Base-by-base conservation (phyloP, 2,329 filamentous ascomycete species). In the Arthrinium puccinioides region DNA sequence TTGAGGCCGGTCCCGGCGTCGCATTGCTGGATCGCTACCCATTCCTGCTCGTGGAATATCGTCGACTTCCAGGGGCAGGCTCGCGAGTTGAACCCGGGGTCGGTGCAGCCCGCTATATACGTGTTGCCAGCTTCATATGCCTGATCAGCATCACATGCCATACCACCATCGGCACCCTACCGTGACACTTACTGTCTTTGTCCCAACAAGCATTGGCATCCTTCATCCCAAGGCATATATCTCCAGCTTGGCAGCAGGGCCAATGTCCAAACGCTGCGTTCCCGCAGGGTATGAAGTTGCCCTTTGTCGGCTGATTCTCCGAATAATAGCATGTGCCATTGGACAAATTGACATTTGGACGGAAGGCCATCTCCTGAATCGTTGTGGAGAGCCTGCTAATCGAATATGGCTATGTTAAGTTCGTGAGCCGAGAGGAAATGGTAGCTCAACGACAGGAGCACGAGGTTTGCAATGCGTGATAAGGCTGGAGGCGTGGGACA, bases 321-420 rank as follows among this genome's bases (percentile, higher is more conserved):
- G 28, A 20, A n/a, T 18, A 42, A 18, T 39, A 42, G 33, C 40
- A 42, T 24, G 40, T 42, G 32, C 40, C 40, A 21, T 42, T 39
- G 9, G 40, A 42, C 29, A 42, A 20, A 13, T 42, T 39, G 16
- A 36, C 28, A 9, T 28, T 19, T 19, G 24, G 24, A 16, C 9
- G 31, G 18, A 21, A 16, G 20, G n/a, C n/a, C n/a, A n/a, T n/a
- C n/a, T n/a, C n/a, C n/a, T n/a, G n/a, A n/a, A n/a, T n/a, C n/a
- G n/a, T n/a, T n/a, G n/a, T n/a, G n/a, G n/a, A n/a, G n/a, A n/a
- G n/a, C n/a, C n/a, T n/a, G n/a, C n/a, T n/a, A n/a, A n/a, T n/a
- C n/a, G n/a, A n/a, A n/a, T n/a, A n/a, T n/a, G n/a, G n/a, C n/a
- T n/a, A n/a, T n/a, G n/a, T n/a, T n/a, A n/a, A n/a, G n/a, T n/a